These are phyloP conservation scores for Posidonia oceanica DNA, from an alignment of 116 monocot genomes.

Conservation along the genomic window DNA sequence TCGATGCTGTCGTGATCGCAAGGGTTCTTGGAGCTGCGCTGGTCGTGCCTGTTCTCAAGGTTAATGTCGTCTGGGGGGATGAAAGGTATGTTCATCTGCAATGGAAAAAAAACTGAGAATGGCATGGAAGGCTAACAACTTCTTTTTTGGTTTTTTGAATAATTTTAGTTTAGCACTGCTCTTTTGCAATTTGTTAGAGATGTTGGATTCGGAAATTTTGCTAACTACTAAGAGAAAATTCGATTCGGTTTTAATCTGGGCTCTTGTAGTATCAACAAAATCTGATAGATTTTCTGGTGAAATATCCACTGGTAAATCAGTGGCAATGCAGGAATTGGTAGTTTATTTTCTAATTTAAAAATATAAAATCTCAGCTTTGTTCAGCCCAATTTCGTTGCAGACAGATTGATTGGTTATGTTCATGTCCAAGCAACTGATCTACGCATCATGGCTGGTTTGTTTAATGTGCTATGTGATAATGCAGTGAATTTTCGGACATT, in stretches of 20 bases:
- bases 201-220: too few relatives aligned
- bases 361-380: too few relatives aligned
- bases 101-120: too few relatives aligned
- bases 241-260: neutral
- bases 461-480: neutral
- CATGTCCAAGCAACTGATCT: neutral
- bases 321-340: too few relatives aligned
- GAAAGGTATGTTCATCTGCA: conserved; percentile 38
- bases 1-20: conserved; percentile 82
- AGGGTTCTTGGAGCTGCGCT: conserved; percentile 68
- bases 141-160: too few relatives aligned
- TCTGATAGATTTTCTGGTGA: neutral
- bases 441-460: neutral
- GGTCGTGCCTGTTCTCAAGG: conserved; percentile 71
- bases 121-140: too few relatives aligned
- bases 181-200: too few relatives aligned
- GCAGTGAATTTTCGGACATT: conserved; percentile 75
- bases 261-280: neutral
- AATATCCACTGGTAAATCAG: too few relatives aligned
- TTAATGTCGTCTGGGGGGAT: conserved; percentile 74
- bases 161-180: too few relatives aligned
- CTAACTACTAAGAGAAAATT: neutral
- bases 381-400: too few relatives aligned
- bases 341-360: too few relatives aligned
- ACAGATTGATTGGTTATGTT: too few relatives aligned